Conservation (phyloP, 2,329 filamentous ascomycete genomes). For the Fusarium torulosum region DNA sequence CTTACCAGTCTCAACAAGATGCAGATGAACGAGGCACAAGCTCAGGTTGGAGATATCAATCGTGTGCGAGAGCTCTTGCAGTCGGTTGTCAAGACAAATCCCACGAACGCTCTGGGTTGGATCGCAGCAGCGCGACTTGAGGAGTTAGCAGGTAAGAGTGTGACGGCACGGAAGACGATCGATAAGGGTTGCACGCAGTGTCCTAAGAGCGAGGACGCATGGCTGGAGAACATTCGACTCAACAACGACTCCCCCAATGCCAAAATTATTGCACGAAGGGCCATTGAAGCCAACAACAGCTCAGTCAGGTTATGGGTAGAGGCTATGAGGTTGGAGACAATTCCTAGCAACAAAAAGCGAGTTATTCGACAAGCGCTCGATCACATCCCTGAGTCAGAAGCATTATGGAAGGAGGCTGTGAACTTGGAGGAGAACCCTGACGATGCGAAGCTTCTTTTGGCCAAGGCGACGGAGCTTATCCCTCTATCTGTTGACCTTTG, state of each 20-base stretch:
- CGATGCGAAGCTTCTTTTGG: constrained; percentile 88
- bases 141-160: constrained; percentile 91
- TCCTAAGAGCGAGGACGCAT: constrained; percentile 93
- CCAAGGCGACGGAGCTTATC: constrained; percentile 95
- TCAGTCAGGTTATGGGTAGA: constrained; percentile 94
- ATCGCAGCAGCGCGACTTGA: constrained; percentile 94
- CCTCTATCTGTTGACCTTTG: constrained; percentile 94
- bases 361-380: constrained; percentile 93
- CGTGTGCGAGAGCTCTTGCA: constrained; percentile 92
- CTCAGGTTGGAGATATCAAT: constrained; percentile 94
- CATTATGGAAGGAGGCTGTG: constrained; percentile 97
- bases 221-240: constrained; percentile 94
- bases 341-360: constrained; percentile 87
- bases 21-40: constrained; percentile 81
- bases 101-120: constrained; percentile 94
- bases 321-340: constrained; percentile 91
- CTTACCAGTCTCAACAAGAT: constrained; percentile 90
- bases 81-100: constrained; percentile 97
- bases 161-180: constrained; percentile 89
- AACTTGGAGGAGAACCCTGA: constrained; percentile 92
- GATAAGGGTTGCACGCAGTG: constrained; percentile 89
- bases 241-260: constrained; percentile 89
- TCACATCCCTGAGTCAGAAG: constrained; percentile 92
- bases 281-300: constrained; percentile 89
- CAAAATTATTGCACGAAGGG: constrained; percentile 93